Evolutionary conservation across 1,284 basidiomycete genomes (phyloP), one percentile per base, ranked within the genome.

Genomic region (Cutaneotrichosporon cutaneum): DNA sequence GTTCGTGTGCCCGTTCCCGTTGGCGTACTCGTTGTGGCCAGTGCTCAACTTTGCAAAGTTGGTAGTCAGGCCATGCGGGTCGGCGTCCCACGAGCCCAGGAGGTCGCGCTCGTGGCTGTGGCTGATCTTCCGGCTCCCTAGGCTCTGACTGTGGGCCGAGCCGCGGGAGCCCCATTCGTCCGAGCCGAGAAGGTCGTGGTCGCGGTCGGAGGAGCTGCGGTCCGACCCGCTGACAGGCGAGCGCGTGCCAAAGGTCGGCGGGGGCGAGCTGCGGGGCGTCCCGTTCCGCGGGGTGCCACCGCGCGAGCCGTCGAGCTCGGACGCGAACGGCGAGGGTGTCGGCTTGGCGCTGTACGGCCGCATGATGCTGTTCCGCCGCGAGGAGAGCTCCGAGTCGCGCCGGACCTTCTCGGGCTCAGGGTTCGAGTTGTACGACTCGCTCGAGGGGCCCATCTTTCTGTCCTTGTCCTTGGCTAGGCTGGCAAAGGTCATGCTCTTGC

Each of bases 381-480:
- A 33, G 11, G 30, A 21, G 61, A 16, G 69, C 61, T 39, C 69
- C 63, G 10, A 60, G 51, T n/a, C 60, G 51, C 33, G 33, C 26
- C 27, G 3, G 45, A 9, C 14, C 16, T 16, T 16, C 8, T 35
- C 13, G 18, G 30, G 11, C 16, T 45, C 42, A 33, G 16, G 14
- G 33, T 64, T 71, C 7, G 74, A 71, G 52, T 76, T 77, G 67
- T 78, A 78, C 9, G 66, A 65, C 61, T 78, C 77, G 54, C 65
- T 68, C 3, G 66, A 69, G 11, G 64, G 67, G 0, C 65, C 64
- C 52, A 66, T 57, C 56, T 63, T 58, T 35, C 48, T 64, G 58
- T 53, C 50, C 8, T 58, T 50, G 39, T 26, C n/a, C 35, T 59
- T 60, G 47, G 22, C 24, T n/a, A 22, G 22, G 48, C 50, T 51